Evolutionary conservation across 371 early-diverging fungal species (phyloP).

Genomic region (Rhizopus stolonifer): DNA sequence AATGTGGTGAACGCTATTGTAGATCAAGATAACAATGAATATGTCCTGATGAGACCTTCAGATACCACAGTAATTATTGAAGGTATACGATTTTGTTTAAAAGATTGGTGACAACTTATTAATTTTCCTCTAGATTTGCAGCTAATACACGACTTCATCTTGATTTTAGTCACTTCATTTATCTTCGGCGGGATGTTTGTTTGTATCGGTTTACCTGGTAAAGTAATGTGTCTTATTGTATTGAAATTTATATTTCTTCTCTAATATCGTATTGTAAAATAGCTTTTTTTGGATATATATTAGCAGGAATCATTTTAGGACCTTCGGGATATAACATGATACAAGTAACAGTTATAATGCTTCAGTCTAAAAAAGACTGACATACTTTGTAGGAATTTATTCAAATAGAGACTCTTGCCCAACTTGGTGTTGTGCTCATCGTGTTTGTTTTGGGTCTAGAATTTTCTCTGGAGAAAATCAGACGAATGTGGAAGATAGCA

Average conservation of each 20-base stretch:
- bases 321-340: constrained; percentile 55
- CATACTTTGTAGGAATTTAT: constrained; percentile 40
- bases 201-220: constrained; percentile 49
- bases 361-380: not conserved
- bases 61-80: constrained; percentile 56
- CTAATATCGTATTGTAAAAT: not conserved
- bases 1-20: constrained; percentile 34
- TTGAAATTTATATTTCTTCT: not conserved
- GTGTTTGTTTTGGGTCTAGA: constrained; percentile 64
- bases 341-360: constrained; percentile 27
- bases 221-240: constrained; percentile 13
- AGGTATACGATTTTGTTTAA: constrained; percentile 26
- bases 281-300: constrained; percentile 65
- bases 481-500: constrained; percentile 54
- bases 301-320: constrained; percentile 58
- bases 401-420: constrained; percentile 57
- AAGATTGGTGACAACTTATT: not conserved
- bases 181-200: constrained; percentile 45
- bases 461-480: constrained; percentile 55
- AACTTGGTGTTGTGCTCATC: constrained; percentile 59
- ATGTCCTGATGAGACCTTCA: constrained; percentile 53
- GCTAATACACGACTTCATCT: constrained; percentile 57
- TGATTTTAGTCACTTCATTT: constrained; percentile 50
- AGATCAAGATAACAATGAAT: constrained; percentile 57
- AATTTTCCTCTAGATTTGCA: constrained; percentile 35